Conservation (phyloP, 108 stramenopile genomes). For the Cyclostephanos tholiformis region DNA sequence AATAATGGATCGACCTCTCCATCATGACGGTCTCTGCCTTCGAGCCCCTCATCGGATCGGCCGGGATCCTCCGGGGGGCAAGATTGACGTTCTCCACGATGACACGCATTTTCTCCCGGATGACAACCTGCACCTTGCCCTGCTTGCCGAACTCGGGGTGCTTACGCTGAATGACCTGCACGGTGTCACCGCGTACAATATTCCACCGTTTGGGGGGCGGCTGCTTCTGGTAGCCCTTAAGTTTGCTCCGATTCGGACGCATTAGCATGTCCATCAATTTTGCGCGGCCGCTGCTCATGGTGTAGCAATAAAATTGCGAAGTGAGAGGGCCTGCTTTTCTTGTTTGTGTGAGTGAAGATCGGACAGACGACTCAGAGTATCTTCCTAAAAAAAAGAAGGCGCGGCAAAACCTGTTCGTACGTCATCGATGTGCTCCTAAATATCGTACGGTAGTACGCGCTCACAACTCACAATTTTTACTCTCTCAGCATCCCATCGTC, state of each 20-base stretch:
- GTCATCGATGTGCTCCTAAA: too few species aligned
- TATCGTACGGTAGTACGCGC: too few species aligned
- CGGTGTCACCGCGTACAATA: constrained; percentile 93
- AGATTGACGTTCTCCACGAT: constrained; percentile 93
- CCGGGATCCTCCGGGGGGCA: constrained; percentile 67
- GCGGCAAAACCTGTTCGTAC: too few species aligned
- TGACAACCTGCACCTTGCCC: constrained; percentile 78
- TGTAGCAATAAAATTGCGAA: too few species aligned
- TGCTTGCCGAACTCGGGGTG: constrained; percentile 89
- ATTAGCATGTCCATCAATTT: constrained; percentile 51
- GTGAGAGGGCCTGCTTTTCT: too few species aligned
- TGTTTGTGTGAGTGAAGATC: too few species aligned
- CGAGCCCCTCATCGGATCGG: constrained; percentile 70
- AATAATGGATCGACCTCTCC: constrained; percentile 85
- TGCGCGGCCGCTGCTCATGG: constrained; percentile 36
- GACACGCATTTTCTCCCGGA: constrained; percentile 83
- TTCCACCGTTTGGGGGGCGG: constrained; percentile 62
- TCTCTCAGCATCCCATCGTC: too few species aligned
- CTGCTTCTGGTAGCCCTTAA: constrained; percentile 38
- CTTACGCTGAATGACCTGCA: constrained; percentile 86
- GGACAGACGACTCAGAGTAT: too few species aligned
- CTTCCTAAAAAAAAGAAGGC: too few species aligned
- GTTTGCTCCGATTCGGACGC: constrained; percentile 42
- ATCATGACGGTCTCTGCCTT: constrained; percentile 54
- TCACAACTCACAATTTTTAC: too few species aligned